These are phyloP conservation scores for Ogataea angusta DNA, from an alignment of 805 yeast genomes.

Conservation along the genomic window DNA sequence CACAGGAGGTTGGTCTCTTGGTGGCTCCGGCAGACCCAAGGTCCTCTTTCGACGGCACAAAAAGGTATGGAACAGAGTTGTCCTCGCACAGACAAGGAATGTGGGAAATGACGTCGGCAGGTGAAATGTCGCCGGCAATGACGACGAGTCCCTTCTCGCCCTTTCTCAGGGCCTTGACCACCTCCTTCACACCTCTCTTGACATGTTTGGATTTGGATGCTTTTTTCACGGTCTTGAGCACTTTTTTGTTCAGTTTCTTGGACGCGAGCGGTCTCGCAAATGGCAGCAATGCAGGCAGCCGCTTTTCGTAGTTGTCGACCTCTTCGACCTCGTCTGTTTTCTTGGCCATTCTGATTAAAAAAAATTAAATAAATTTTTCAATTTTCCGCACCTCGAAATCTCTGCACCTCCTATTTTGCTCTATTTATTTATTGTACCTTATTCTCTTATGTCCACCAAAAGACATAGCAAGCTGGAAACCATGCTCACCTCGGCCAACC, in stretches of 20 bases:
- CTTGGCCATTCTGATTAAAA: slow-evolving; percentile 37
- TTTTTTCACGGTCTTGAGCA: slow-evolving; percentile 91
- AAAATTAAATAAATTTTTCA: slow-evolving; percentile 5
- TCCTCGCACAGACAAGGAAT: slow-evolving; percentile 98
- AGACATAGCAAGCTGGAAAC: slow-evolving; percentile 1
- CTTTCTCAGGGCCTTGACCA: slow-evolving; percentile 94
- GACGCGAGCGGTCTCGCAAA: slow-evolving; percentile 95
- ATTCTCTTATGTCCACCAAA: not conserved
- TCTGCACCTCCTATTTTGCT: slow-evolving; percentile 6
- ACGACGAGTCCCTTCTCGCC: slow-evolving; percentile 97
- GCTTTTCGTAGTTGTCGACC: slow-evolving; percentile 83
- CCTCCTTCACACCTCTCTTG: slow-evolving; percentile 98
- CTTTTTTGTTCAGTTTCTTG: slow-evolving; percentile 92
- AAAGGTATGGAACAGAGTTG: slow-evolving; percentile 81
- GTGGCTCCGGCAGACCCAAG: slow-evolving; percentile 99
- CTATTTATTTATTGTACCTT: not conserved
- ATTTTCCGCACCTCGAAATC: not conserved
- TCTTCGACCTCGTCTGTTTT: slow-evolving; percentile 37
- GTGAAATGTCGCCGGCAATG: slow-evolving; percentile 97
- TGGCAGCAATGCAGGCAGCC: slow-evolving; percentile 86
- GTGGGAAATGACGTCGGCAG: slow-evolving; percentile 95
- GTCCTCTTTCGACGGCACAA: slow-evolving; percentile 96
- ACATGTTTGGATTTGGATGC: slow-evolving; percentile 98
- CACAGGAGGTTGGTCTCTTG: slow-evolving; percentile 97
- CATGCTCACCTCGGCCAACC: slow-evolving; percentile 6